These are phyloP conservation scores for Lentinula edodes DNA, from an alignment of 768 basidiomycete species.

Conservation along the genomic window DNA sequence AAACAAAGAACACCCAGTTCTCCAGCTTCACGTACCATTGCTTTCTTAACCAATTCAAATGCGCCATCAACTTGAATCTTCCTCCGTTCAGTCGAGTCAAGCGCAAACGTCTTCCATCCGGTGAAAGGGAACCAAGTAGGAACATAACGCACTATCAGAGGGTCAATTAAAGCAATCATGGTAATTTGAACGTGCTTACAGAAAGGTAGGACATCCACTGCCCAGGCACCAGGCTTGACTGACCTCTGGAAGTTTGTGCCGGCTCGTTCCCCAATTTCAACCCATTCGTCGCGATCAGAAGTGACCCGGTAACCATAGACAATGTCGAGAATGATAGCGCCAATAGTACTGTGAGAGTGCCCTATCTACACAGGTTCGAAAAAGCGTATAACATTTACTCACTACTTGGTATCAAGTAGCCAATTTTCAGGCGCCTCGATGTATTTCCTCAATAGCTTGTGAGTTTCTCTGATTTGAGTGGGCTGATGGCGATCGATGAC, in stretches of 20 bases:
- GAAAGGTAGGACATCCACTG: background rate
- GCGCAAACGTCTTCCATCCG: background rate
- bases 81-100: background rate
- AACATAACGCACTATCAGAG: background rate
- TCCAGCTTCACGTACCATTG: background rate
- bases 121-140: background rate
- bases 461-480: background rate
- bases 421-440: background rate
- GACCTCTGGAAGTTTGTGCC: background rate
- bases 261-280: background rate
- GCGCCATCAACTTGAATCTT: background rate
- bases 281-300: slow-evolving; percentile 1
- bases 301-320: background rate
- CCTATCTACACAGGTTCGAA: background rate
- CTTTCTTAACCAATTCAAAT: background rate
- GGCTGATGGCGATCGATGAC: background rate
- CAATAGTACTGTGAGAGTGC: background rate
- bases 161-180: background rate
- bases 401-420: background rate
- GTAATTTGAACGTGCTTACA: background rate
- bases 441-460: background rate
- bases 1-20: background rate
- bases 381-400: background rate
- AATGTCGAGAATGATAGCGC: background rate
- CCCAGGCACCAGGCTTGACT: background rate